phyloP scores from a whole-genome alignment of 768 basidiomycete genomes.

The Termitomyces sp. region DNA sequence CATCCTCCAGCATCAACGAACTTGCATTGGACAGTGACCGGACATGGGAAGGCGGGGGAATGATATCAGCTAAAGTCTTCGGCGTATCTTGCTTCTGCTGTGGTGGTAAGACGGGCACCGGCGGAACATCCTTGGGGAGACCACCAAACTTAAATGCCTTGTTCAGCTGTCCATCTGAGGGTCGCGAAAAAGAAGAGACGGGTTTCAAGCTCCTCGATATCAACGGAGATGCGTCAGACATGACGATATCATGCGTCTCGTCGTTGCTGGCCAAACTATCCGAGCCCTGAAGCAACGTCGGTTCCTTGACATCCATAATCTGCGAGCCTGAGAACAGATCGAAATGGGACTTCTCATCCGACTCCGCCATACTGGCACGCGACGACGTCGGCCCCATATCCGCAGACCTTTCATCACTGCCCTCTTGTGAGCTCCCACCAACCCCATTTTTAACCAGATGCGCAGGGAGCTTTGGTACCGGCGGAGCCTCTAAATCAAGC shows the following conservation, averaged over 20 bases:
- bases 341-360: constrained; percentile 16
- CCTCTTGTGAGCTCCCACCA: constrained; percentile 12
- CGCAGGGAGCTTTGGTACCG: constrained; percentile 50
- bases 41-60: constrained; percentile 58
- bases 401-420: constrained; percentile 6
- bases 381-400: constrained; percentile 28
- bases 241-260: constrained; percentile 14
- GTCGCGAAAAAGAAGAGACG: constrained; percentile 35
- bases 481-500: constrained; percentile 39
- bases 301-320: constrained; percentile 31
- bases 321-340: constrained; percentile 25
- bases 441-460: constrained; percentile 1
- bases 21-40: constrained; percentile 40
- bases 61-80: constrained; percentile 71
- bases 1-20: constrained; percentile 44
- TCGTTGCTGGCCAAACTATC: constrained; percentile 30
- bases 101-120: constrained; percentile 19
- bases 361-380: constrained; percentile 17
- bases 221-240: constrained; percentile 12
- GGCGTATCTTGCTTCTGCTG: constrained; percentile 24
- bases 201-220: constrained; percentile 17
- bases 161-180: constrained; percentile 67
- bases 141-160: constrained; percentile 77
- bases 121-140: constrained; percentile 22
- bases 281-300: constrained; percentile 36